phyloP scores from a whole-genome alignment of 352 stramenopile genomes.

The Globisporangium polare region DNA sequence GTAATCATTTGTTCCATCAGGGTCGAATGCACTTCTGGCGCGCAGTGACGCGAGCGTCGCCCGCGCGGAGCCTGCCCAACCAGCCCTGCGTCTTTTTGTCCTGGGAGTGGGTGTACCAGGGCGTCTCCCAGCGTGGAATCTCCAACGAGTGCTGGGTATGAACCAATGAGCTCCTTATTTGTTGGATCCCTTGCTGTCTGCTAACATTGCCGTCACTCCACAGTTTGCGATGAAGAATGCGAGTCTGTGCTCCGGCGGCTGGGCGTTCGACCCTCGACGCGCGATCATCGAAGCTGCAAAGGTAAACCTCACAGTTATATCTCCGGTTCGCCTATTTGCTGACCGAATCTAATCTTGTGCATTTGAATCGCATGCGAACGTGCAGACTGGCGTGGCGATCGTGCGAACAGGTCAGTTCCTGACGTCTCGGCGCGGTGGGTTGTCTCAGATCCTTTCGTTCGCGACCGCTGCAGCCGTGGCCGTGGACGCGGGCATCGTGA shows the following conservation, averaged over 20 bases:
- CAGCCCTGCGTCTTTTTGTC: conserved; percentile 74
- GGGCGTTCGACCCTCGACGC: conserved; percentile 67
- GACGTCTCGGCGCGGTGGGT: conserved; percentile 32
- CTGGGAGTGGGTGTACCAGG: conserved; percentile 86
- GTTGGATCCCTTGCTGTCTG: neutral
- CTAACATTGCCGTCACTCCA: conserved; percentile 1
- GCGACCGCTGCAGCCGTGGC: conserved; percentile 23
- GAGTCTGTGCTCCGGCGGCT: conserved; percentile 52
- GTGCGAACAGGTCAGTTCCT: conserved; percentile 74
- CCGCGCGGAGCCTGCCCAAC: conserved; percentile 19
- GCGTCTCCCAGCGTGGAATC: conserved; percentile 74
- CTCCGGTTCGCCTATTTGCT: neutral
- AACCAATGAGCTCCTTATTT: neutral
- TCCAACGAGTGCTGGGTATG: conserved; percentile 78
- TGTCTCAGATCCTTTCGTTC: conserved; percentile 50
- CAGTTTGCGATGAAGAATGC: conserved; percentile 85
- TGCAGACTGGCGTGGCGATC: conserved; percentile 53
- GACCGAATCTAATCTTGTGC: neutral
- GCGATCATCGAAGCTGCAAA: conserved; percentile 76
- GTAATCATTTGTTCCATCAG: conserved; percentile 17
- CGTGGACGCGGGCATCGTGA: conserved; percentile 51
- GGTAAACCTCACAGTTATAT: conserved; percentile 21
- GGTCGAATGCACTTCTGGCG: conserved; percentile 83
- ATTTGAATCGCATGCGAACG: neutral
- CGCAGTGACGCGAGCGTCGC: conserved; percentile 47